Evolutionary conservation across 2,329 filamentous ascomycete species (phyloP).

Genomic region (Elsinoe necatrix): DNA sequence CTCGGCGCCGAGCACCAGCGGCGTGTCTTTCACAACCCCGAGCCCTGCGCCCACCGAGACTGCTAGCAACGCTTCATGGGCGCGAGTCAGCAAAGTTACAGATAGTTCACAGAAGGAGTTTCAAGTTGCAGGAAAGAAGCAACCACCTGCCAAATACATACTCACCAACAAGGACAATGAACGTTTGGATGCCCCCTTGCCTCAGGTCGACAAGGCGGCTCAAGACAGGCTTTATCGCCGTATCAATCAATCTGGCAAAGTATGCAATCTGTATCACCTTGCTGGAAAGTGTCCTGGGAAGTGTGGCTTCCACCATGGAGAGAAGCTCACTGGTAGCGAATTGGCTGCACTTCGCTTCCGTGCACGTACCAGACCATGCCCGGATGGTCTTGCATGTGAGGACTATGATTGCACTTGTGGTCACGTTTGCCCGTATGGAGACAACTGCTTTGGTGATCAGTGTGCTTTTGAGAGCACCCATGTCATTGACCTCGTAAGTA

Average conservation of each 20-base stretch:
- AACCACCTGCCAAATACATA: constrained; percentile 28
- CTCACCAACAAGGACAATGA: constrained; percentile 37
- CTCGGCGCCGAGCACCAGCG: background rate
- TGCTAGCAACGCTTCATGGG: constrained; percentile 29
- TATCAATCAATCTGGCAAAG: constrained; percentile 26
- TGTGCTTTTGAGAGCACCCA: constrained; percentile 35
- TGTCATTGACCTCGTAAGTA: constrained; percentile 32
- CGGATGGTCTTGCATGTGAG: constrained; percentile 30
- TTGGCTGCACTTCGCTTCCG: constrained; percentile 35
- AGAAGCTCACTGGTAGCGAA: constrained; percentile 32
- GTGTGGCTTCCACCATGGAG: constrained; percentile 37
- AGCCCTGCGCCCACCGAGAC: constrained; percentile 16
- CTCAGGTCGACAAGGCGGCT: constrained; percentile 24
- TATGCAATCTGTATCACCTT: constrained; percentile 33
- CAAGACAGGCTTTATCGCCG: constrained; percentile 25
- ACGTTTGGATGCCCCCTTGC: constrained; percentile 35
- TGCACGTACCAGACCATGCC: constrained; percentile 34
- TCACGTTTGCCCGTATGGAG: constrained; percentile 34
- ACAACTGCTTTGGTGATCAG: constrained; percentile 28
- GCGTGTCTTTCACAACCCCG: constrained; percentile 16
- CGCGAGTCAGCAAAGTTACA: constrained; percentile 35
- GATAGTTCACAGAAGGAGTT: constrained; percentile 29
- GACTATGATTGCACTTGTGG: constrained; percentile 37
- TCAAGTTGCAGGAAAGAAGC: constrained; percentile 31
- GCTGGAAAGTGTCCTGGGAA: constrained; percentile 33